Evolutionary conservation across 805 yeast genomes (phyloP).

Genomic region (Sugiyamaella lignohabitans): DNA sequence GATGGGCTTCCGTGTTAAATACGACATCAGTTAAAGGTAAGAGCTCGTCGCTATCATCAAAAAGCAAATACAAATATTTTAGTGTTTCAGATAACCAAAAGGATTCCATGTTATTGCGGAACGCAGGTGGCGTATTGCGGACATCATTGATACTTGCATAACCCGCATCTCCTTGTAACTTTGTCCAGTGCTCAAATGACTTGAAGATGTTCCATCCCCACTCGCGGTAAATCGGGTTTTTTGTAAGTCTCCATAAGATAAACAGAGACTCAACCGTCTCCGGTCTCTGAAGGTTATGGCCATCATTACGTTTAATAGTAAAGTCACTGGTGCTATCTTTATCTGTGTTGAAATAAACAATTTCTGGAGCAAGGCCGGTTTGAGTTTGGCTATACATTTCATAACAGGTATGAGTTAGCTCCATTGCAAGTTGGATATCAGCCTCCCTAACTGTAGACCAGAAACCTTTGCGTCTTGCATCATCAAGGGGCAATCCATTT

Average conservation of each 20-base stretch:
- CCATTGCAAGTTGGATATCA: constrained; percentile 66
- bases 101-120: constrained; percentile 74
- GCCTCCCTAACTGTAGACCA: constrained; percentile 57
- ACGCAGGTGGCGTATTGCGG: constrained; percentile 45
- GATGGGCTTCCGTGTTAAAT: constrained; percentile 91
- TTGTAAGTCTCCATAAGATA: constrained; percentile 70
- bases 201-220: constrained; percentile 88
- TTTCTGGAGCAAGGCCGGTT: constrained; percentile 85
- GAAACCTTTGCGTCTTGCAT: constrained; percentile 43
- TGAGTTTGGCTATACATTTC: constrained; percentile 68
- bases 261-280: constrained; percentile 89
- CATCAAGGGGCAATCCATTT: constrained; percentile 51
- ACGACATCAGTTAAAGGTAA: constrained; percentile 64
- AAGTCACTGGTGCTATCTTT: constrained; percentile 51
- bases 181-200: constrained; percentile 56
- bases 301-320: constrained; percentile 60
- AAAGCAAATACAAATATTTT: constrained; percentile 73
- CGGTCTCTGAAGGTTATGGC: constrained; percentile 85
- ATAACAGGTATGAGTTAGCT: constrained; percentile 73
- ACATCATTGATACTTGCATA: constrained; percentile 67
- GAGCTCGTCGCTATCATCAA: constrained; percentile 54
- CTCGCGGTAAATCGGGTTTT: constrained; percentile 71
- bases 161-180: constrained; percentile 41
- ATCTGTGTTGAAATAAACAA: constrained; percentile 71
- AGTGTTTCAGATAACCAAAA: constrained; percentile 93